Evolutionary conservation across 2,329 filamentous ascomycete genomes (phyloP).

Genomic region (Pseudogymnoascus destructans): DNA sequence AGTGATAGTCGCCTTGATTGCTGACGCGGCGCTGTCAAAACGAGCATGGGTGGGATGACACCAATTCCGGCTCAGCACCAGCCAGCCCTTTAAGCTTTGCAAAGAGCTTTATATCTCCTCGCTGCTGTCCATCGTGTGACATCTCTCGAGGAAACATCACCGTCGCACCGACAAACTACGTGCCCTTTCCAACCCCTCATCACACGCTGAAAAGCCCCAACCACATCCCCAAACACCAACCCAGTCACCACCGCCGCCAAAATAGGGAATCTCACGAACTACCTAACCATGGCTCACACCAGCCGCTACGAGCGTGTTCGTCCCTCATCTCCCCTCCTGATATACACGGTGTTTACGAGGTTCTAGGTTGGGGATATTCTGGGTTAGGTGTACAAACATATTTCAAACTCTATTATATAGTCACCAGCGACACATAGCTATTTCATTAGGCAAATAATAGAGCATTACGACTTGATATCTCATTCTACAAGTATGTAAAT

Average conservation of each 20-base stretch:
- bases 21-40: constrained; percentile 1
- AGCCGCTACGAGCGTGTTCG: background rate
- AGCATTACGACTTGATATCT: background rate
- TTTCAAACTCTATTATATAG: background rate
- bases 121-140: background rate
- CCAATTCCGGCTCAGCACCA: background rate
- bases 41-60: background rate
- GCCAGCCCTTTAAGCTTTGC: background rate
- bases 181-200: background rate
- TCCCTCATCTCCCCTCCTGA: background rate
- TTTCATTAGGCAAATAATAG: background rate
- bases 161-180: background rate
- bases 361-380: background rate
- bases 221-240: background rate
- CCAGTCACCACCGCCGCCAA: background rate
- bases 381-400: background rate
- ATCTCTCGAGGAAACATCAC: background rate
- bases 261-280: background rate
- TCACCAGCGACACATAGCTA: background rate
- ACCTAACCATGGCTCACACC: constrained; percentile 1
- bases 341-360: background rate
- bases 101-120: background rate
- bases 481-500: background rate
- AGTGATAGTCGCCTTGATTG: background rate
- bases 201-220: background rate